phyloP scores from a whole-genome alignment of 345 rosid species.

The Excoecaria agallocha region DNA sequence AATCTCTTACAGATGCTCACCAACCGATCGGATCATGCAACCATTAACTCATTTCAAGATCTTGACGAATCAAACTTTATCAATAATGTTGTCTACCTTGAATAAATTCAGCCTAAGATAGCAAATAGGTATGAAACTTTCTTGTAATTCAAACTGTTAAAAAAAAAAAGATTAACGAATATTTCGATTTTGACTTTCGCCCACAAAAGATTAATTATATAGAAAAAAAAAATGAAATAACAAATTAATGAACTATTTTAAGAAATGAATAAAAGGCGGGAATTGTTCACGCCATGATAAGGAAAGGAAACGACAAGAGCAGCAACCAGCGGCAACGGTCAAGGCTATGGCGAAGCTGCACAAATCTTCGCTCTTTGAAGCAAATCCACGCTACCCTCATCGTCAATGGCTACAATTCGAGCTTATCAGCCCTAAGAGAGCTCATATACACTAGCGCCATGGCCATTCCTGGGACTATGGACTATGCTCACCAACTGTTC shows the following conservation, averaged over 20 bases:
- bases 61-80: too few species aligned
- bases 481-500: slow-evolving; percentile 58
- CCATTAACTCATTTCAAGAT: too few species aligned
- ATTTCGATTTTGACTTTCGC: too few species aligned
- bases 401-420: slow-evolving; percentile 50
- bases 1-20: too few species aligned
- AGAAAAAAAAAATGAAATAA: too few species aligned
- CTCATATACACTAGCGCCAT: slow-evolving; percentile 45
- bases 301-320: slow-evolving; percentile 50
- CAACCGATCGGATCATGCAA: too few species aligned
- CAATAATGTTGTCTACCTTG: too few species aligned
- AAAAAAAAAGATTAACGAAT: too few species aligned
- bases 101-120: too few species aligned
- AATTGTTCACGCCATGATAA: slow-evolving; percentile 31
- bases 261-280: background rate
- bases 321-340: slow-evolving; percentile 41
- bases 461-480: slow-evolving; percentile 41
- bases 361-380: slow-evolving; percentile 40
- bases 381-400: slow-evolving; percentile 54
- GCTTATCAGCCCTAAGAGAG: slow-evolving; percentile 46
- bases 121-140: too few species aligned
- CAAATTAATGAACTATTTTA: background rate
- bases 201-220: too few species aligned
- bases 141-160: too few species aligned
- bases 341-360: slow-evolving; percentile 54